A percentile compares a stretch with the other conserved stretches of the same genome.
Evolutionary conservation across 805 yeast genomes (phyloP).

Genomic region (Spencermartinsiella europaea): DNA sequence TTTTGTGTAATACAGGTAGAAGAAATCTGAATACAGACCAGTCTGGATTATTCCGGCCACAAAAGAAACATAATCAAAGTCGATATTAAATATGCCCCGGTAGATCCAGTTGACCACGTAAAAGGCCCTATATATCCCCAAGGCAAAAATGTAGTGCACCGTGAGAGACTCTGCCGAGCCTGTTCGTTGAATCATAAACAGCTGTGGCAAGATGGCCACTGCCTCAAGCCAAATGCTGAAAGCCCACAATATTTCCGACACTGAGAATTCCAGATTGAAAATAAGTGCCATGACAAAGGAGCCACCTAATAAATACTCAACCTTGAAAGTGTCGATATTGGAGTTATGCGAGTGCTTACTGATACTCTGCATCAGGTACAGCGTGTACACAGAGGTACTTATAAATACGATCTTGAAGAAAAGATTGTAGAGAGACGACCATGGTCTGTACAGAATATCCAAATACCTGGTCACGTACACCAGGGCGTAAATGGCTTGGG

Average conservation of each 20-base stretch:
- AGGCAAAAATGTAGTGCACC: slow-evolving; percentile 86
- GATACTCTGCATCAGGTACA: slow-evolving; percentile 62
- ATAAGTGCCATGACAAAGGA: slow-evolving; percentile 53
- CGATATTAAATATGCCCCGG: slow-evolving; percentile 61
- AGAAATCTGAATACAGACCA: slow-evolving; percentile 86
- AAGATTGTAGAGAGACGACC: slow-evolving; percentile 61
- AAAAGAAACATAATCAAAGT: slow-evolving; percentile 65
- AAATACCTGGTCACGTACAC: slow-evolving; percentile 73
- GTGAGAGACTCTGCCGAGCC: slow-evolving; percentile 88
- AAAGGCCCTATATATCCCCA: slow-evolving; percentile 83
- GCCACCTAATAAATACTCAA: slow-evolving; percentile 63
- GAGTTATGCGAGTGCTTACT: slow-evolving; percentile 54
- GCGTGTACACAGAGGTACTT: slow-evolving; percentile 65
- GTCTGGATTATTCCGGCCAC: slow-evolving; percentile 84
- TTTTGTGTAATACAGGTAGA: slow-evolving; percentile 76
- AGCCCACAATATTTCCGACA: slow-evolving; percentile 66
- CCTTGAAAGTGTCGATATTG: slow-evolving; percentile 67
- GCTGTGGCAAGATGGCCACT: slow-evolving; percentile 87
- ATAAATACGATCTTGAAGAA: slow-evolving; percentile 80
- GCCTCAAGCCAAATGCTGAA: slow-evolving; percentile 91
- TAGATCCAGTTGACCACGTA: slow-evolving; percentile 95
- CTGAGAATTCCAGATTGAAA: slow-evolving; percentile 59
- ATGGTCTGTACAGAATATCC: slow-evolving; percentile 44
- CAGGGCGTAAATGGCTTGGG: slow-evolving; percentile 71
- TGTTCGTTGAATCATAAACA: slow-evolving; percentile 81